A percentile compares a stretch with the other conserved stretches of the same genome.
Evolutionary conservation across 2,329 filamentous ascomycete species (phyloP).

Genomic region (Knoxdaviesia proteae): DNA sequence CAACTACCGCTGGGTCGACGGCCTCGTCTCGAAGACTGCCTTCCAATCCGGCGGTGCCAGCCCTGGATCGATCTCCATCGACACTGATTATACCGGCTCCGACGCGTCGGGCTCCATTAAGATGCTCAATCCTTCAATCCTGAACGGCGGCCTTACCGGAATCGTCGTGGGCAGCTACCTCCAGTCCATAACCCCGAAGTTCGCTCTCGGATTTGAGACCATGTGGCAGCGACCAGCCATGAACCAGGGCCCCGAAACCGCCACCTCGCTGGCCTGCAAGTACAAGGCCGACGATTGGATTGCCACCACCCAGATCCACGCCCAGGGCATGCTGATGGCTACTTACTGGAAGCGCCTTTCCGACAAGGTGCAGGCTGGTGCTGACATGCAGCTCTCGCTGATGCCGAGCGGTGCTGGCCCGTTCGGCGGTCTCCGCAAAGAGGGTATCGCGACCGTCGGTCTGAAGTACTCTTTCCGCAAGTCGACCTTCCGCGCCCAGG

Average conservation of each 20-base stretch:
- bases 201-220: constrained; percentile 76
- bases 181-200: constrained; percentile 70
- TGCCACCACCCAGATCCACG: constrained; percentile 72
- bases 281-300: constrained; percentile 92
- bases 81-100: constrained; percentile 82
- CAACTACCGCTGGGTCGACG: constrained; percentile 75
- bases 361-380: constrained; percentile 89
- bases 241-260: constrained; percentile 73
- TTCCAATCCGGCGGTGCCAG: constrained; percentile 84
- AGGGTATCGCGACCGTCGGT: constrained; percentile 77
- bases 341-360: constrained; percentile 89
- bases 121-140: constrained; percentile 80
- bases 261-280: constrained; percentile 71
- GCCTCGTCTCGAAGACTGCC: constrained; percentile 69
- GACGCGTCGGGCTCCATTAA: constrained; percentile 92
- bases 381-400: constrained; percentile 81
- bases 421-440: constrained; percentile 64
- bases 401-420: constrained; percentile 41
- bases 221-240: constrained; percentile 81
- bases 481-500: constrained; percentile 85
- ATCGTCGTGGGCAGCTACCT: constrained; percentile 94
- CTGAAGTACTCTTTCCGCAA: constrained; percentile 97
- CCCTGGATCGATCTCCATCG: constrained; percentile 25
- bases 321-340: constrained; percentile 69
- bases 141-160: constrained; percentile 83